These are phyloP conservation scores for Kalaharituber pfeilii DNA, from an alignment of 2,329 filamentous ascomycete species.

Conservation along the genomic window DNA sequence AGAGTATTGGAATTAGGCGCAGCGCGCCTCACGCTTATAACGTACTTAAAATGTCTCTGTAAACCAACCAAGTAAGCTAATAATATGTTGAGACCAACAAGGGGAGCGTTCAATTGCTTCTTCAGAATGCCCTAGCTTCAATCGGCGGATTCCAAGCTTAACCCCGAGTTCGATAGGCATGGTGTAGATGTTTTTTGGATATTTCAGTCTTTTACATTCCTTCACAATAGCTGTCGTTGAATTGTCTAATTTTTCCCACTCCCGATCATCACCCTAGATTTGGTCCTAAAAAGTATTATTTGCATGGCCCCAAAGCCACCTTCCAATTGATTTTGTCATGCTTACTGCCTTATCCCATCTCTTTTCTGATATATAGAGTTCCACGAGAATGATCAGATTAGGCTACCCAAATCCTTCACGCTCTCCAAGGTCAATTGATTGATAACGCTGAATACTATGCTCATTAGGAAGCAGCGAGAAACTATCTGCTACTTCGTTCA, in stretches of 20 bases:
- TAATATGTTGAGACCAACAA: no score
- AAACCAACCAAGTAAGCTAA: background rate
- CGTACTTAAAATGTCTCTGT: slow-evolving; percentile 48
- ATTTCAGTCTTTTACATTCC: slow-evolving; percentile 40
- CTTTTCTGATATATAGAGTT: slow-evolving; percentile 52
- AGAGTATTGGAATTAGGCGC: no score
- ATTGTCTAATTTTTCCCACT: slow-evolving; percentile 64
- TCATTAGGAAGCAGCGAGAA: slow-evolving; percentile 38
- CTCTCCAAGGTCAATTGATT: slow-evolving; percentile 31
- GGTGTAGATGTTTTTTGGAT: slow-evolving; percentile 47
- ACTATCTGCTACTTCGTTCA: slow-evolving; percentile 32
- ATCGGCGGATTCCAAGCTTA: slow-evolving; percentile 68
- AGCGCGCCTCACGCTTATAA: no score
- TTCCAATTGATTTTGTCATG: slow-evolving; percentile 52
- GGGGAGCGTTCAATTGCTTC: slow-evolving; percentile 65
- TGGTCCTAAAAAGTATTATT: slow-evolving; percentile 63
- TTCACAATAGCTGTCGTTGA: slow-evolving; percentile 45
- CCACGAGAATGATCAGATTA: slow-evolving; percentile 69
- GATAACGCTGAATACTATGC: slow-evolving; percentile 24
- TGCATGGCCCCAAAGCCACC: slow-evolving; percentile 66
- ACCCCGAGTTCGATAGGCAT: slow-evolving; percentile 63
- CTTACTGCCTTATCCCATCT: slow-evolving; percentile 48
- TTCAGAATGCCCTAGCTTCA: slow-evolving; percentile 47
- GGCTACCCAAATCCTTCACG: slow-evolving; percentile 46
- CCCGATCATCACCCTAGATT: slow-evolving; percentile 56